Evolutionary conservation across 257 asterid genomes (phyloP), one percentile per base, ranked within the genome.

Genomic region (Solanum chiquidenum): DNA sequence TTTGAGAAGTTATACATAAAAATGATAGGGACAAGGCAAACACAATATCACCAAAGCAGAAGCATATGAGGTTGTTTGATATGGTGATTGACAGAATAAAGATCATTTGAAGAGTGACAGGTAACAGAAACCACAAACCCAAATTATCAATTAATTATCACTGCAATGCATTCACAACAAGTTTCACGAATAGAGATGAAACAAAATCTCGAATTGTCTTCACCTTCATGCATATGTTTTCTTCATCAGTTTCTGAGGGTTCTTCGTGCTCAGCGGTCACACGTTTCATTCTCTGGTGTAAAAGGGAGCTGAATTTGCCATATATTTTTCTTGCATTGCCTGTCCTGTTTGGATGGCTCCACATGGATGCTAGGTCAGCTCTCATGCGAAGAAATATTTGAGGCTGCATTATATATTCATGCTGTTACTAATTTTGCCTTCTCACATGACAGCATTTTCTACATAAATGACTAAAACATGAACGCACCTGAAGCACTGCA

Each of bases 301-400:
- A 87, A 29, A 29, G 74, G 72, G 91, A 89, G 83, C 89, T 90
- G 74, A 93, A 87, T 87, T 92, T 95, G 21, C 92, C 89, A 87
- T 93, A 89, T 87, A 90, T 87, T 91, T 93, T 95, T 91, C 98
- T 94, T 75, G 88, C 89, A 82, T 87, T 91, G 91, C 94, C 92
- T 72, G 95, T 72, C 92, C 88, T 92, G 87, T 90, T 93, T 84
- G 86, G 88, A 85, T 91, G 92, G 90, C 90, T 97, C 99, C 99
- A 95, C 98, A 94, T 93, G 88, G 98, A 92, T 88, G 97, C 98
- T 76, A 96, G 95, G 86, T 94, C 98, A 34, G 98, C 96, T 85
- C 98, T 92, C 91, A 97, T 92, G 88, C 93, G 94, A 83, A 92
- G 91, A 91, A 97, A 97, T 71, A 95, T 87, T 87, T 91, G 91